Percentiles rank a stretch among this genome's conserved stretches.
phyloP scores from a whole-genome alignment of 2,329 filamentous ascomycete species.

The Aspergillus intermedius region DNA sequence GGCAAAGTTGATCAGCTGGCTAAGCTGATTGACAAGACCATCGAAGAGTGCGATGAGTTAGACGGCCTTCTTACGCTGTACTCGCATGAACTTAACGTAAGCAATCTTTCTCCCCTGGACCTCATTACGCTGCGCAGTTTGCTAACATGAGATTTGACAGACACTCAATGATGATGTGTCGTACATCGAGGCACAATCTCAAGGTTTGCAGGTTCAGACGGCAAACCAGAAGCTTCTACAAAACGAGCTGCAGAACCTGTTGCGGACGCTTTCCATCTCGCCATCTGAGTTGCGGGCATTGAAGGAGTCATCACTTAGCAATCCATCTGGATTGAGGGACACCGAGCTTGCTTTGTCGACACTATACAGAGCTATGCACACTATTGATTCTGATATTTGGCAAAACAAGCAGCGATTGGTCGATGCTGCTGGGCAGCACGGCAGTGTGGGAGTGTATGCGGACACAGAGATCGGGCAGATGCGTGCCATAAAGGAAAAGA shows the following conservation, averaged over 20 bases:
- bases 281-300: conserved; percentile 67
- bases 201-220: conserved; percentile 93
- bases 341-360: conserved; percentile 72
- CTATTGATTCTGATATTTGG: conserved; percentile 78
- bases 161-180: conserved; percentile 92
- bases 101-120: conserved; percentile 23
- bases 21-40: conserved; percentile 77
- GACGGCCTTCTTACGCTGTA: conserved; percentile 92
- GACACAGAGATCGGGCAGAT: conserved; percentile 75
- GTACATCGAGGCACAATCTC: conserved; percentile 94
- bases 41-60: conserved; percentile 90
- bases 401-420: conserved; percentile 45
- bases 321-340: conserved; percentile 61
- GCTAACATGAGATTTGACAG: conserved; percentile 42
- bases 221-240: conserved; percentile 93
- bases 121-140: not conserved
- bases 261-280: conserved; percentile 86
- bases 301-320: conserved; percentile 65
- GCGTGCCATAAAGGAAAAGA: conserved; percentile 91
- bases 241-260: conserved; percentile 78
- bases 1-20: conserved; percentile 84
- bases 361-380: conserved; percentile 86
- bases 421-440: conserved; percentile 34
- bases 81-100: conserved; percentile 83
- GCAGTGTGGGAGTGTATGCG: conserved; percentile 52